Percentiles rank a stretch among this genome's conserved stretches.
Evolutionary conservation across 805 yeast genomes (phyloP).

Genomic region (Pichia phayaonensis): DNA sequence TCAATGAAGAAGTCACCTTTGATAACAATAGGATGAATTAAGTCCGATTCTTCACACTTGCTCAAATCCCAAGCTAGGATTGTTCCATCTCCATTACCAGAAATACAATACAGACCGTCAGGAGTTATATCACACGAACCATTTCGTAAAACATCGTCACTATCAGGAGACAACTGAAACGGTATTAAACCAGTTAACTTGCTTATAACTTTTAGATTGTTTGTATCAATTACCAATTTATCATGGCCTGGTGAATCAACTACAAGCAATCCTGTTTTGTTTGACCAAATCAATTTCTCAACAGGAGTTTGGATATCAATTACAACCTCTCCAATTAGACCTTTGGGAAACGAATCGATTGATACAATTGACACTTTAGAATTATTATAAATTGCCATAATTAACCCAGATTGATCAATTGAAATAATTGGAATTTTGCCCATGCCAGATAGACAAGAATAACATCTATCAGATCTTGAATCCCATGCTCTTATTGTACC

Average conservation of each 20-base stretch:
- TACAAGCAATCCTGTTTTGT: constrained; percentile 51
- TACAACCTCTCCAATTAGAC: constrained; percentile 14
- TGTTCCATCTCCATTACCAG: constrained; percentile 51
- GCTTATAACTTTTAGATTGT: constrained; percentile 14
- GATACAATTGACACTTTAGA: constrained; percentile 16
- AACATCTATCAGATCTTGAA: constrained; percentile 45
- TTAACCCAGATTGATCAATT: constrained; percentile 77
- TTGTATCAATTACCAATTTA: constrained; percentile 42
- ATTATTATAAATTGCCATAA: constrained; percentile 50
- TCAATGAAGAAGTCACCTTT: not conserved
- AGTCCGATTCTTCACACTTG: not conserved
- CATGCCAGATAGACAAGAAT: constrained; percentile 2
- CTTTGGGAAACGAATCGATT: constrained; percentile 13
- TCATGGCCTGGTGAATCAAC: constrained; percentile 43
- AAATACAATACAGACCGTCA: constrained; percentile 55
- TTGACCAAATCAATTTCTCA: constrained; percentile 32
- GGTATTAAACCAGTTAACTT: constrained; percentile 41
- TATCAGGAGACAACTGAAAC: constrained; percentile 17
- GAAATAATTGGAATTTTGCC: constrained; percentile 37
- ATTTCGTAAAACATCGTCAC: constrained; percentile 35
- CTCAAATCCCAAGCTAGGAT: constrained; percentile 45
- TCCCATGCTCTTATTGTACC: constrained; percentile 87
- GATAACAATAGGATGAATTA: constrained; percentile 8
- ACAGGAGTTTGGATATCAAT: constrained; percentile 31
- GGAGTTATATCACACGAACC: constrained; percentile 58